Evolutionary conservation across 2,329 filamentous ascomycete species (phyloP).

Genomic region (Phialophora chinensis): DNA sequence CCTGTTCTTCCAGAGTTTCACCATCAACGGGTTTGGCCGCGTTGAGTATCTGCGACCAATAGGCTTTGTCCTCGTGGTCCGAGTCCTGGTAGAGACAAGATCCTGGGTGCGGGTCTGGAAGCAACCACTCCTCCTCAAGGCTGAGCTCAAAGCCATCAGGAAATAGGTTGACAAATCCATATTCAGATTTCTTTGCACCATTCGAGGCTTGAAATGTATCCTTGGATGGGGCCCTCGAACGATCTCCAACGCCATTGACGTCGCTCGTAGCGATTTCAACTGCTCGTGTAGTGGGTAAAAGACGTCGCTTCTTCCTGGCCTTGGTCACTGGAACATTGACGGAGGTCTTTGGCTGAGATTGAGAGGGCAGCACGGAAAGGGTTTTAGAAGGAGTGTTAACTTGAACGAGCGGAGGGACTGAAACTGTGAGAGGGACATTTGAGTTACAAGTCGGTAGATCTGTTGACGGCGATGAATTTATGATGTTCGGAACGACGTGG

Average conservation of each 20-base stretch:
- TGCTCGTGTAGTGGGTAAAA: constrained; percentile 18
- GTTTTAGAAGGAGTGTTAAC: neutral
- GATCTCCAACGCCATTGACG: neutral
- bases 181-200: constrained; percentile 3
- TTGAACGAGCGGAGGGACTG: neutral
- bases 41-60: constrained; percentile 5
- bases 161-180: constrained; percentile 18
- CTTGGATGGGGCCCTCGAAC: neutral
- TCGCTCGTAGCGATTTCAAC: constrained; percentile 19
- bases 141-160: constrained; percentile 11
- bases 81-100: constrained; percentile 21
- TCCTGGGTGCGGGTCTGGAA: constrained; percentile 11
- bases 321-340: neutral
- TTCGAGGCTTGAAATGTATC: neutral
- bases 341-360: neutral
- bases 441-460: neutral
- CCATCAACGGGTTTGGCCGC: neutral
- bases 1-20: constrained; percentile 14
- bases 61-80: constrained; percentile 19
- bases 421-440: neutral
- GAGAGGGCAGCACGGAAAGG: neutral
- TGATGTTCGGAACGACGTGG: neutral
- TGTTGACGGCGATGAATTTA: neutral
- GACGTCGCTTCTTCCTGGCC: constrained; percentile 15
- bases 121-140: constrained; percentile 2